Evolutionary conservation across 2,329 filamentous ascomycete genomes (phyloP).

Genomic region (Fusarium pseudocircinatum): DNA sequence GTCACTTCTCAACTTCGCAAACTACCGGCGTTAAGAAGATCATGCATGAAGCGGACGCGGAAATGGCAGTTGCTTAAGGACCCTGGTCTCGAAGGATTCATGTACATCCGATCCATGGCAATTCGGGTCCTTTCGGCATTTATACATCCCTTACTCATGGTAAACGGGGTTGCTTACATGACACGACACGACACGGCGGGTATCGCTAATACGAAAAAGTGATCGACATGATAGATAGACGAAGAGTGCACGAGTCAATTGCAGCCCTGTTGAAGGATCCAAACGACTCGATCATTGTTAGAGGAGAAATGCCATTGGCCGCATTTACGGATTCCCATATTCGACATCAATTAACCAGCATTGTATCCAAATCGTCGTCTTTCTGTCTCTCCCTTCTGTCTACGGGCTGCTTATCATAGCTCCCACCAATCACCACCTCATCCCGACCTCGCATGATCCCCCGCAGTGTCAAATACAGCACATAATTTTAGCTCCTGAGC

Average conservation of each 20-base stretch:
- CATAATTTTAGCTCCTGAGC: neutral
- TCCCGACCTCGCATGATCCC: neutral
- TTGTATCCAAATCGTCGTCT: neutral
- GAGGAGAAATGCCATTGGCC: neutral
- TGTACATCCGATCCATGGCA: neutral
- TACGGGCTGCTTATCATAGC: neutral
- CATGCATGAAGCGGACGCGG: neutral
- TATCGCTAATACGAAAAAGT: neutral
- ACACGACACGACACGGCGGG: neutral
- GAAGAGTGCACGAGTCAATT: neutral
- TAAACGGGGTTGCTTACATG: neutral
- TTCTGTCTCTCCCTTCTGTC: neutral
- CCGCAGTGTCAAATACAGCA: constrained; percentile 3
- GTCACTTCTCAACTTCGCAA: neutral
- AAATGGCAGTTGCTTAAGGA: neutral
- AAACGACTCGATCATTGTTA: neutral
- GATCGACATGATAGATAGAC: constrained; percentile 3
- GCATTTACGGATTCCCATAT: neutral
- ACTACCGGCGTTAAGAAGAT: neutral
- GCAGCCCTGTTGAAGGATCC: neutral
- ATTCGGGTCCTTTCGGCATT: constrained; percentile 1
- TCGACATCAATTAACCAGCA: neutral
- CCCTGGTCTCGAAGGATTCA: neutral
- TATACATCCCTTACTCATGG: neutral
- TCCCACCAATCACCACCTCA: constrained; percentile 12